These are phyloP conservation scores for Reutealis trisperma DNA, from an alignment of 345 rosid genomes.

Conservation along the genomic window DNA sequence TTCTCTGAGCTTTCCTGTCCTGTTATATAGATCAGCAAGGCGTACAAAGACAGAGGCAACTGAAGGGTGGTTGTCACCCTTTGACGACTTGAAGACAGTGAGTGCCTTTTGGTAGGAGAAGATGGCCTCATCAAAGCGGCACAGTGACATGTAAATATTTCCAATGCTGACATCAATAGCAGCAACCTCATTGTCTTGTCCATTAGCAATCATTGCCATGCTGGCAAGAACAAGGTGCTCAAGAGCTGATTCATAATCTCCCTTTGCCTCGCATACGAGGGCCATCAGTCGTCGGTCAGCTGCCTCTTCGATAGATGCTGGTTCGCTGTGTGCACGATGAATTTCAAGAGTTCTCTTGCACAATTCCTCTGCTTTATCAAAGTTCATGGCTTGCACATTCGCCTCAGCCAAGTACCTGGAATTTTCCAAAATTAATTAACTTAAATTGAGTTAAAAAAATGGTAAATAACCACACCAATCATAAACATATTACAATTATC, in stretches of 20 bases:
- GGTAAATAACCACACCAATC: background rate
- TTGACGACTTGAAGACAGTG: conserved; percentile 91
- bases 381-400: conserved; percentile 98
- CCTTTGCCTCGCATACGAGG: conserved; percentile 88
- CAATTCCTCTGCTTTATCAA: conserved; percentile 93
- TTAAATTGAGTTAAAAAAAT: background rate
- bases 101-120: conserved; percentile 99
- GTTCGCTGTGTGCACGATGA: conserved; percentile 94
- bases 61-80: conserved; percentile 90
- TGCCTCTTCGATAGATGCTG: conserved; percentile 96
- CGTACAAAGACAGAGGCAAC: conserved; percentile 95
- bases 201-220: conserved; percentile 97
- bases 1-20: conserved; percentile 93
- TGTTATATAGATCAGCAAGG: conserved; percentile 93
- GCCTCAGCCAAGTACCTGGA: conserved; percentile 96
- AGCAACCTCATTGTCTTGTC: conserved; percentile 92
- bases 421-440: conserved; percentile 13
- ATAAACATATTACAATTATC: background rate
- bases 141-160: conserved; percentile 79
- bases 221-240: conserved; percentile 99
- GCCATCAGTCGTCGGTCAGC: conserved; percentile 97
- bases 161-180: conserved; percentile 97
- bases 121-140: conserved; percentile 94
- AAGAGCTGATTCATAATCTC: conserved; percentile 86
- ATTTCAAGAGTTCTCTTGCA: conserved; percentile 92